These are phyloP conservation scores for Linaria vulgaris DNA, from an alignment of 257 asterid genomes.

Conservation along the genomic window DNA sequence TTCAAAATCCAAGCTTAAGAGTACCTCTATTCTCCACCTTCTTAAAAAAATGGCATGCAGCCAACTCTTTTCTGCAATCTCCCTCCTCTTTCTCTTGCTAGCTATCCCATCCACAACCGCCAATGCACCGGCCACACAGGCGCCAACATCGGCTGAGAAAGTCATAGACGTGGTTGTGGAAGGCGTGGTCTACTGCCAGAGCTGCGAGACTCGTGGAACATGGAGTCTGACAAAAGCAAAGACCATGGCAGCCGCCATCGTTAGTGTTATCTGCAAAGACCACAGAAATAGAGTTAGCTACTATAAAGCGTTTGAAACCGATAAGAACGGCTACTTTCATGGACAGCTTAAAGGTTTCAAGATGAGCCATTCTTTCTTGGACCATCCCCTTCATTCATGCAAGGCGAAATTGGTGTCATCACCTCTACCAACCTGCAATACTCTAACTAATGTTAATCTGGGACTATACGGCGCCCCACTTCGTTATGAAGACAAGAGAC, in stretches of 20 bases:
- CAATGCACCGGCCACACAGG: slow-evolving; percentile 24
- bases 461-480: slow-evolving; percentile 77
- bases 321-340: slow-evolving; percentile 48
- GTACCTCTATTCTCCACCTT: slow-evolving; percentile 9
- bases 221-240: slow-evolving; percentile 55
- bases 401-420: slow-evolving; percentile 69
- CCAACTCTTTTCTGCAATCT: slow-evolving; percentile 36
- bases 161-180: slow-evolving; percentile 61
- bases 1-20: slow-evolving; percentile 22
- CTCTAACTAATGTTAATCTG: slow-evolving; percentile 64
- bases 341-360: slow-evolving; percentile 43
- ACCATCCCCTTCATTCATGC: slow-evolving; percentile 91
- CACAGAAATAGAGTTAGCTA: slow-evolving; percentile 44
- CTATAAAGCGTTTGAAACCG: slow-evolving; percentile 48
- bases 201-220: slow-evolving; percentile 51
- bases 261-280: slow-evolving; percentile 60
- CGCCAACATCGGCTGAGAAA: slow-evolving; percentile 36
- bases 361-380: slow-evolving; percentile 64
- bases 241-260: slow-evolving; percentile 40
- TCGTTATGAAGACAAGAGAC: slow-evolving; percentile 58
- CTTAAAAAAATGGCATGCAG: slow-evolving; percentile 53
- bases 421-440: slow-evolving; percentile 51
- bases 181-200: slow-evolving; percentile 82
- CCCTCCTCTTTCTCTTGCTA: slow-evolving; percentile 44
- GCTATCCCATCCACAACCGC: slow-evolving; percentile 35